Evolutionary conservation across 2,329 filamentous ascomycete species (phyloP).

Genomic region (Cladophialophora yegresii): DNA sequence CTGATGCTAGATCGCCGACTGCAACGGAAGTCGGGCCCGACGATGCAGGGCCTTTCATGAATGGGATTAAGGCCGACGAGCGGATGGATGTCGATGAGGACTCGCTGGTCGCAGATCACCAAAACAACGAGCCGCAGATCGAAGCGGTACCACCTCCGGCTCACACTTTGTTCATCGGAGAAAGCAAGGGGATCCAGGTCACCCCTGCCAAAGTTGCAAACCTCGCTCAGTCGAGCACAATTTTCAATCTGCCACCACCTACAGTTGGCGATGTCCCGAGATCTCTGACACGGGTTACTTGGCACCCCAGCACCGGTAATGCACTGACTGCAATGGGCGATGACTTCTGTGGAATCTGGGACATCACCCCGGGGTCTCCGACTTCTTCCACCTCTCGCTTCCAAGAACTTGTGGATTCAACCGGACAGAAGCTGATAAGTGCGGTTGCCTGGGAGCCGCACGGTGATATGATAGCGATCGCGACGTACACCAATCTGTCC

Average conservation of each 20-base stretch:
- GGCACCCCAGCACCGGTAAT: constrained; percentile 50
- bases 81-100: constrained; percentile 45
- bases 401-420: constrained; percentile 26
- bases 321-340: constrained; percentile 48
- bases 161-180: constrained; percentile 48
- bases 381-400: constrained; percentile 18
- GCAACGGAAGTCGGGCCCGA: constrained; percentile 44
- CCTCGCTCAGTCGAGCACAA: constrained; percentile 48
- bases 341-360: constrained; percentile 51
- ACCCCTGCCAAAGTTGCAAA: constrained; percentile 51
- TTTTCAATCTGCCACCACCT: constrained; percentile 42
- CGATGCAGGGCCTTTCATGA: constrained; percentile 39
- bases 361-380: constrained; percentile 35
- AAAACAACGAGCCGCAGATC: constrained; percentile 32
- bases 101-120: constrained; percentile 43
- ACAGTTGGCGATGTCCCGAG: constrained; percentile 40
- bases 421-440: constrained; percentile 43
- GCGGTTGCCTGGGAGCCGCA: constrained; percentile 50
- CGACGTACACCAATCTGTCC: constrained; percentile 48
- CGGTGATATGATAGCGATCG: constrained; percentile 50
- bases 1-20: constrained; percentile 34
- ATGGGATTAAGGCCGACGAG: constrained; percentile 35
- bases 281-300: constrained; percentile 45
- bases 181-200: constrained; percentile 52
- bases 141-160: constrained; percentile 37